Percentiles rank a stretch among this genome's conserved stretches.
Conservation (phyloP, 2,329 filamentous ascomycete genomes). For the Phaeosphaeriaceae sp. region DNA sequence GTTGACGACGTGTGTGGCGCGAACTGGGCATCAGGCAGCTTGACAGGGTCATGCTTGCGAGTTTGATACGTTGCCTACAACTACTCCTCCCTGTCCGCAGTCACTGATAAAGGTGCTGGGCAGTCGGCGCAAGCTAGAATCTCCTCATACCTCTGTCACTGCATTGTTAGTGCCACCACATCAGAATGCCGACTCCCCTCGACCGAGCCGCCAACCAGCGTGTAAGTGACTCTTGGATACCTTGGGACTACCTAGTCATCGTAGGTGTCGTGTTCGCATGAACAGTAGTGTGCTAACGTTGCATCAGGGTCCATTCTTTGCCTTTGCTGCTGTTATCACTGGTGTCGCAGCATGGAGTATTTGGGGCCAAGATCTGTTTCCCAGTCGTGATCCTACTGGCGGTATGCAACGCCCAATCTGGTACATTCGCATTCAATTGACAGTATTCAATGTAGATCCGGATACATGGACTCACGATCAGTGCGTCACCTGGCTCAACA, state of each 20-base stretch:
- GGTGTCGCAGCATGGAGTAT: conserved; percentile 84
- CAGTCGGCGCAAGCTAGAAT: neutral
- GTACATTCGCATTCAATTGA: neutral
- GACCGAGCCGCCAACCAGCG: conserved; percentile 56
- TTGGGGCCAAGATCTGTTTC: conserved; percentile 86
- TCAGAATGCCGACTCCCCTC: conserved; percentile 57
- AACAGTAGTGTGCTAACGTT: conserved; percentile 6
- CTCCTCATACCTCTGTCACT: neutral
- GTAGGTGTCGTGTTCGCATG: conserved; percentile 17
- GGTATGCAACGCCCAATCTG: conserved; percentile 55
- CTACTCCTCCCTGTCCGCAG: neutral
- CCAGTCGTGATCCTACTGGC: conserved; percentile 79
- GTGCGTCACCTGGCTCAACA: conserved; percentile 78
- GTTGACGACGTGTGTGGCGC: conserved; percentile 37
- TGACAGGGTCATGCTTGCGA: conserved; percentile 10
- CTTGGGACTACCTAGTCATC: conserved; percentile 31
- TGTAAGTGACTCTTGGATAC: conserved; percentile 40
- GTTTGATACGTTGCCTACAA: conserved; percentile 15
- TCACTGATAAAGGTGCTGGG: neutral
- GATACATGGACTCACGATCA: conserved; percentile 80
- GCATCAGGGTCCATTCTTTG: conserved; percentile 45
- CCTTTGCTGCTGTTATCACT: conserved; percentile 80
- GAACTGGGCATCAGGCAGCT: neutral
- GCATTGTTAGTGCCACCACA: neutral
- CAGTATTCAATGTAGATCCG: conserved; percentile 57